Conservation (phyloP, 2,329 filamentous ascomycete species). For the Alternaria gaisen region DNA sequence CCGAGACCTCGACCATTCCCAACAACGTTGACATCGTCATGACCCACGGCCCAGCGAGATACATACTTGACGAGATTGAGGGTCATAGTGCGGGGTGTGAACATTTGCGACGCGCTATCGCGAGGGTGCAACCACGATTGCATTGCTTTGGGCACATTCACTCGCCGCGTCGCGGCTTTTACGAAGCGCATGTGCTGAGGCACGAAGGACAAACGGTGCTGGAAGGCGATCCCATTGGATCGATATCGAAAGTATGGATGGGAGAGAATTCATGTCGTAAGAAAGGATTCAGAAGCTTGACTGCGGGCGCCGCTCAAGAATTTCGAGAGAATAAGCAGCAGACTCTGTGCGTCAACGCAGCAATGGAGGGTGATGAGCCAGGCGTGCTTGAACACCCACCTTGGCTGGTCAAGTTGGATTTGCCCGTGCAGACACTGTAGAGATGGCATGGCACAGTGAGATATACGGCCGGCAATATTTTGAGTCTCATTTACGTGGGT, state of each 20-base stretch:
- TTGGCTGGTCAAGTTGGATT: conserved; percentile 64
- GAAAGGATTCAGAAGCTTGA: conserved; percentile 34
- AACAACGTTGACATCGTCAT: conserved; percentile 63
- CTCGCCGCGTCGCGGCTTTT: conserved; percentile 47
- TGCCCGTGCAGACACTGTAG: conserved; percentile 9
- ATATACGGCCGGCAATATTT: too few species aligned
- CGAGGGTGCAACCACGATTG: conserved; percentile 57
- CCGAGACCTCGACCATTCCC: conserved; percentile 37
- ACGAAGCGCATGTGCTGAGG: conserved; percentile 41
- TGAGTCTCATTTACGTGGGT: not conserved
- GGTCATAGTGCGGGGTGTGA: conserved; percentile 61
- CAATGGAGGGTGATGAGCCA: conserved; percentile 57
- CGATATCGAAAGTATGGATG: conserved; percentile 29
- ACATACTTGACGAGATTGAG: conserved; percentile 57
- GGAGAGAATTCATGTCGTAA: conserved; percentile 33
- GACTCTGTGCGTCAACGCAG: conserved; percentile 65
- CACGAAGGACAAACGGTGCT: conserved; percentile 28
- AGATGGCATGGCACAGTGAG: not conserved
- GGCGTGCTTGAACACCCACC: conserved; percentile 60
- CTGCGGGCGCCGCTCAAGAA: conserved; percentile 37
- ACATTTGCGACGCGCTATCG: conserved; percentile 60
- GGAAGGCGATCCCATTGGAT: conserved; percentile 12
- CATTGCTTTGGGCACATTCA: conserved; percentile 71
- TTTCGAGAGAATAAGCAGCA: conserved; percentile 55
- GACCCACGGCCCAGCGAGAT: conserved; percentile 67